Evolutionary conservation across 2,329 filamentous ascomycete genomes (phyloP), one percentile per base, ranked within the genome.

Genomic region (Colletotrichum sp.): DNA sequence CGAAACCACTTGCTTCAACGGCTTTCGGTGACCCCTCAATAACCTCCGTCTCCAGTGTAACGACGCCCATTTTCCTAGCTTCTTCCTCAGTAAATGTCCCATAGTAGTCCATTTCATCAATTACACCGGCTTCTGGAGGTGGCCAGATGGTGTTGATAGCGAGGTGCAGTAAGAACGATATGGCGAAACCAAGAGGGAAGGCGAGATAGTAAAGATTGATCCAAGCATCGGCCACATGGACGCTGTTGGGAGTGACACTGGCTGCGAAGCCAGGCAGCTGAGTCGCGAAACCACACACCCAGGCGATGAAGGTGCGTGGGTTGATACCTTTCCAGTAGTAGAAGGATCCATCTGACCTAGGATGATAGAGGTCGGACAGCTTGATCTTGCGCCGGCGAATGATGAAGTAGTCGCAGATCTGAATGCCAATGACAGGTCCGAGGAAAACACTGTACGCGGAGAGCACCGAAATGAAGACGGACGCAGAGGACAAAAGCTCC

Each of bases 401-500:
- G 11, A 85, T 5, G 6, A 83, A 75, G 36, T 85, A 87, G 73
- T 80, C 80, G 11, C 83, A 81, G 4, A 83, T 82, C 83, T 86
- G 85, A 25, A 87, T 77, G 22, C 86, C 86, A 6, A 83, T 84
- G 79, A 86, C 83, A 3, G 84, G 84, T 1, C 83, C 84, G 1
- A 86, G 78, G 36, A 86, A 86, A 9, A 86, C 81, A 29, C 84
- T 81, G 66, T 85, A 86, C 12, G 82, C 80, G 0, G 81, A 83
- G 32, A 86, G 65, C 3, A 86, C 84, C 6, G 83, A 82, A 22
- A 86, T 78, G 64, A 86, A 86, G 2, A 80, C 80, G 1, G 82
- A 80, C 3, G 84, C 84, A 5, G 82, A 83, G 9, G 85, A 84
- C 5, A 91, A 82, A 0, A 91, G 83, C 72, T 90, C 82, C 90